phyloP scores from a whole-genome alignment of 768 basidiomycete species.

The Fistulinella prunicolor region DNA sequence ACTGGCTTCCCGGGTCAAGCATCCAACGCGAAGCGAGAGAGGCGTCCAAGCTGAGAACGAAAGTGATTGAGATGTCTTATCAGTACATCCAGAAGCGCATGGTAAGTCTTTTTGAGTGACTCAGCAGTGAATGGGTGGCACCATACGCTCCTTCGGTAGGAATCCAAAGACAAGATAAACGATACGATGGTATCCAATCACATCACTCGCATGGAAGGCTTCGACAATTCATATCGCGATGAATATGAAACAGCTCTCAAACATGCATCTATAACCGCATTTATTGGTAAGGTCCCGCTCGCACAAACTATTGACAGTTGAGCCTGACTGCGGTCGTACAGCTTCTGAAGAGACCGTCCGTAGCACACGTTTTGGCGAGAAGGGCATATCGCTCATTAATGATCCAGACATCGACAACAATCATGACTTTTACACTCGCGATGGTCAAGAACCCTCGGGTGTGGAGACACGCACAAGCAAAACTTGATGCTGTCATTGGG shows the following conservation, averaged over 20 bases:
- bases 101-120: conserved; percentile 17
- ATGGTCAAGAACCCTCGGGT: conserved; percentile 10
- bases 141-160: neutral
- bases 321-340: neutral
- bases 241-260: neutral
- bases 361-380: neutral
- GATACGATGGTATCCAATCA: neutral
- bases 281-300: neutral
- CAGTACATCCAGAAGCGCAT: conserved; percentile 27
- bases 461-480: conserved; percentile 13
- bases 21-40: conserved; percentile 33
- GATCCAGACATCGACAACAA: conserved; percentile 3
- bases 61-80: conserved; percentile 20
- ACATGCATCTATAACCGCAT: neutral
- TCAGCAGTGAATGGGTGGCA: neutral
- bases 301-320: neutral
- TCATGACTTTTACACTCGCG: conserved; percentile 7
- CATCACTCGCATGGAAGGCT: neutral
- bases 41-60: neutral
- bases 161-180: neutral
- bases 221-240: neutral
- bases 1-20: conserved; percentile 40
- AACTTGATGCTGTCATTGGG: neutral
- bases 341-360: conserved; percentile 12
- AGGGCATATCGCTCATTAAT: neutral